Percentiles rank a stretch among this genome's conserved stretches.
Conservation (phyloP, 306 rosid genomes). For the Sicyos baderoa region DNA sequence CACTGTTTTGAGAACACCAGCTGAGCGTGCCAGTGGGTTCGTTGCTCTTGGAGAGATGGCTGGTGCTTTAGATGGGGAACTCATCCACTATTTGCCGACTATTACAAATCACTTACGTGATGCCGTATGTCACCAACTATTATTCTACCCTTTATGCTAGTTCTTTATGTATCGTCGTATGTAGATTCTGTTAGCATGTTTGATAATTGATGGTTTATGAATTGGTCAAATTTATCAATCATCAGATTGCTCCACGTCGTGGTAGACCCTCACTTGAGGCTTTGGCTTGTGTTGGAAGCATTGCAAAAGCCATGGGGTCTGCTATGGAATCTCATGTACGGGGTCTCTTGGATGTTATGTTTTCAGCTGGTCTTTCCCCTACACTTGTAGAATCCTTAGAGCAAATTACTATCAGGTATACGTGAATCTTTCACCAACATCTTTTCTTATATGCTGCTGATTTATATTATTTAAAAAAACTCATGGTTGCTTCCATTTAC, state of each 20-base stretch:
- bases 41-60: constrained; percentile 99
- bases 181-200: constrained; percentile 16
- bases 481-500: constrained; percentile 12
- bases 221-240: constrained; percentile 8
- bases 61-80: constrained; percentile 95
- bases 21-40: constrained; percentile 96
- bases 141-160: background rate
- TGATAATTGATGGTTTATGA: constrained; percentile 16
- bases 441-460: constrained; percentile 7
- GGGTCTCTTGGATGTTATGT: constrained; percentile 87
- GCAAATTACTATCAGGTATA: constrained; percentile 65
- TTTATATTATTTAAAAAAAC: constrained; percentile 11
- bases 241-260: constrained; percentile 96
- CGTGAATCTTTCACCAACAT: background rate
- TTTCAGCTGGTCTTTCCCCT: constrained; percentile 76
- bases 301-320: constrained; percentile 91
- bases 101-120: constrained; percentile 80
- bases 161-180: constrained; percentile 8
- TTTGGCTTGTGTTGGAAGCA: constrained; percentile 95
- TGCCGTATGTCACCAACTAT: constrained; percentile 53
- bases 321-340: constrained; percentile 83
- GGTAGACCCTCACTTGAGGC: constrained; percentile 95
- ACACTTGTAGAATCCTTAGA: constrained; percentile 90
- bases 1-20: constrained; percentile 79
- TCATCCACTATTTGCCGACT: constrained; percentile 73